Conservation (phyloP, 768 basidiomycete species). For the Leucocoprinus leucothites region DNA sequence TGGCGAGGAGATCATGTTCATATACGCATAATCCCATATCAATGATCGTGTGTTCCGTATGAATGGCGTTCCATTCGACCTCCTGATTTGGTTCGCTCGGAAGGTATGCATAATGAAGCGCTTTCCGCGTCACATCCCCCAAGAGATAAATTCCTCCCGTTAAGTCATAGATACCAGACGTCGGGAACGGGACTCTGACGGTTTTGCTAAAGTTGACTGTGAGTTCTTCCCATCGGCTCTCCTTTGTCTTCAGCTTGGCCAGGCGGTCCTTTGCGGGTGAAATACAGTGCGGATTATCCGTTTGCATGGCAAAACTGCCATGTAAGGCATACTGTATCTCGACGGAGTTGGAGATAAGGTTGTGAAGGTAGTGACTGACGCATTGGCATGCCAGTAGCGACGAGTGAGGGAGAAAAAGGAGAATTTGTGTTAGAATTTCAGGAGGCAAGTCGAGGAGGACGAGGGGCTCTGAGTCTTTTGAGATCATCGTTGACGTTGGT, state of each 20-base stretch:
- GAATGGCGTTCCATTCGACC: constrained; percentile 26
- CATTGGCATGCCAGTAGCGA: background rate
- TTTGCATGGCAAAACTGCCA: constrained; percentile 4
- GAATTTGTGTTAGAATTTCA: constrained; percentile 1
- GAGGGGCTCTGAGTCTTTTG: no score
- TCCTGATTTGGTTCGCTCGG: constrained; percentile 25
- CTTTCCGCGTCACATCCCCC: constrained; percentile 24
- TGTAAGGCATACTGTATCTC: constrained; percentile 11
- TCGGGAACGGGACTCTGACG: constrained; percentile 23
- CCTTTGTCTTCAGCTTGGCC: constrained; percentile 3
- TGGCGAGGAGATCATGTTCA: constrained; percentile 42
- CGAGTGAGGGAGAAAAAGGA: constrained; percentile 1
- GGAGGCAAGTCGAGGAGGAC: constrained; percentile 23
- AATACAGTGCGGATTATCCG: constrained; percentile 13
- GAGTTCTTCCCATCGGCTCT: constrained; percentile 24
- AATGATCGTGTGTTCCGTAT: constrained; percentile 28
- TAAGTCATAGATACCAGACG: constrained; percentile 41
- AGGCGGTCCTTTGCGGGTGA: constrained; percentile 4
- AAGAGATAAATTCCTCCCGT: constrained; percentile 38
- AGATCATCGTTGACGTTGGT: no score
- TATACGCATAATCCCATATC: constrained; percentile 41
- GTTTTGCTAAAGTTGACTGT: constrained; percentile 21
- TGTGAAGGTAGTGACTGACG: background rate
- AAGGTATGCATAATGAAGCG: constrained; percentile 31
- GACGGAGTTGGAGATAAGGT: constrained; percentile 4